Conservation (phyloP, 192 early-diverging fungal species). For the Podochytrium sp. region DNA sequence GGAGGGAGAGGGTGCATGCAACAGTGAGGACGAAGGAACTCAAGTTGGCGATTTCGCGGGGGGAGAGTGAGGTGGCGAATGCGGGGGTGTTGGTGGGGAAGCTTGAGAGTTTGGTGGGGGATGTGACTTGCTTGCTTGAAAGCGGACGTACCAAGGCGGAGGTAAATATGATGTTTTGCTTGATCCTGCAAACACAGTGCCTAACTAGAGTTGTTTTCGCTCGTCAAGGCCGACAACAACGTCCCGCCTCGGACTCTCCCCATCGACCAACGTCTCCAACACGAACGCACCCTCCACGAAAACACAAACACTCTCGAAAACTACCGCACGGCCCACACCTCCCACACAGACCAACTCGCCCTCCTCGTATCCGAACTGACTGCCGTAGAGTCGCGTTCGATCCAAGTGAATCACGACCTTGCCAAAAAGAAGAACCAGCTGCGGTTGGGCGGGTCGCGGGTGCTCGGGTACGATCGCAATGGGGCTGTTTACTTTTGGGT, state of each 20-base stretch:
- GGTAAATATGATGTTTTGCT: neutral
- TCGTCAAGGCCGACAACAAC: no score
- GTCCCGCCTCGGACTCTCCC: neutral
- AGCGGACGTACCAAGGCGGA: neutral
- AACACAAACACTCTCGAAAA: neutral
- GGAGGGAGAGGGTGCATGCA: neutral
- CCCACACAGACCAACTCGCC: no score
- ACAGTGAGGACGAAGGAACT: neutral
- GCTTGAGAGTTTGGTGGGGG: neutral
- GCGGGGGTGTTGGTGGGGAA: neutral
- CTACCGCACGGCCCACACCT: neutral
- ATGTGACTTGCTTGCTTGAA: neutral
- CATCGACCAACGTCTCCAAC: neutral
- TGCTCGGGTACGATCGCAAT: slow-evolving; percentile 6
- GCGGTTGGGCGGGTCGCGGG: neutral
- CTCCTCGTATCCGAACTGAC: neutral
- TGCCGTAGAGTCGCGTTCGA: neutral
- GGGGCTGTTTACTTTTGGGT: slow-evolving; percentile 19
- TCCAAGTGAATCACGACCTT: no score
- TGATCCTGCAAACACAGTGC: no score
- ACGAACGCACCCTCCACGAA: neutral
- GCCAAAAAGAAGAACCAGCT: neutral
- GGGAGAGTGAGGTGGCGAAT: slow-evolving; percentile 6
- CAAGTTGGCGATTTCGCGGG: neutral
- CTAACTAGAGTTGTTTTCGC: no score